A percentile compares a stretch with the other conserved stretches of the same genome.
Conservation (phyloP, 2,329 filamentous ascomycete species). For the Teratosphaeria nubilosa region DNA sequence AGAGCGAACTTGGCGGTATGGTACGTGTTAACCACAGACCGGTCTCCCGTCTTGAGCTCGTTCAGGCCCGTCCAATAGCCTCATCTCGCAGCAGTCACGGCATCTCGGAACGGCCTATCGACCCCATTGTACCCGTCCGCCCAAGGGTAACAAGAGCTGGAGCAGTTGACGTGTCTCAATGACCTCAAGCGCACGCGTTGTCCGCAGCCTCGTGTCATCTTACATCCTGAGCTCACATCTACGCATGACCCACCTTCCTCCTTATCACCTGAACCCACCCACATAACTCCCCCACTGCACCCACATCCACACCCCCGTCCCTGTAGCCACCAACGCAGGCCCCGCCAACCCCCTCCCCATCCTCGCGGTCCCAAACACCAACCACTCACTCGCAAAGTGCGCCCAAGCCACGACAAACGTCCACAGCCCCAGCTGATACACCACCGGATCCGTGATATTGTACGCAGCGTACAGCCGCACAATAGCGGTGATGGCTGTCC, state of each 20-base stretch:
- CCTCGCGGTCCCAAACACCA: constrained; percentile 65
- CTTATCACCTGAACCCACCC: not conserved
- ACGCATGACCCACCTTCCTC: not conserved
- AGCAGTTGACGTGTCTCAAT: too few relatives aligned
- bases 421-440: constrained; percentile 74
- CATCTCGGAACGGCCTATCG: too few relatives aligned
- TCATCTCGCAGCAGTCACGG: not conserved
- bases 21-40: not conserved
- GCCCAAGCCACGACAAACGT: constrained; percentile 68
- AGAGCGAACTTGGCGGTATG: not conserved
- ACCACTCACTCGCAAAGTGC: constrained; percentile 74
- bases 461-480: constrained; percentile 78
- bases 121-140: too few relatives aligned
- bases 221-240: not conserved
- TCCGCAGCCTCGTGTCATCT: not conserved
- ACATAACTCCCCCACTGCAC: constrained; percentile 45
- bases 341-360: constrained; percentile 50
- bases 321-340: constrained; percentile 48
- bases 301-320: constrained; percentile 52
- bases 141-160: too few relatives aligned
- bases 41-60: too few relatives aligned
- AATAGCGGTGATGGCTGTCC: constrained; percentile 69
- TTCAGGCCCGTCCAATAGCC: not conserved
- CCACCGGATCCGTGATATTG: constrained; percentile 58
- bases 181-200: not conserved